Evolutionary conservation across 345 rosid species (phyloP), one percentile per base, ranked within the genome.

Genomic region (Cardamine resedifolia): DNA sequence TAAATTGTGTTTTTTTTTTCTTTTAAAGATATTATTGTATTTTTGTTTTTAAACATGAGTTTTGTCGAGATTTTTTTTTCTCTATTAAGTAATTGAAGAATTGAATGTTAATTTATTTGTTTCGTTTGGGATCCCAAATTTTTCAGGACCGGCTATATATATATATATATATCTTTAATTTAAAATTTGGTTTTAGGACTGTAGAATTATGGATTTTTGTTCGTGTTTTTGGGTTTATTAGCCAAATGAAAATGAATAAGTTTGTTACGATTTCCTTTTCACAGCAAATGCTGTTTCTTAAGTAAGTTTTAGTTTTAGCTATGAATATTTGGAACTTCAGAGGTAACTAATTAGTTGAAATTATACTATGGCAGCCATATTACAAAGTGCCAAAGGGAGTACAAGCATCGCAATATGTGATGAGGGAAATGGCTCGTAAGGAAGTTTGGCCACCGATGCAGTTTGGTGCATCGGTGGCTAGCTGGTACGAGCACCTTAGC

Each of bases 401-500:
- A 36, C 81, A 76, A 20, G 84, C 86, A 2, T 83, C 96, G 2
- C 96, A 88, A 52, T 85, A 91, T 45, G 88, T 90, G 33, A 87
- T 95, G 97, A 80, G 85, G 56, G 84, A 66, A 73, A 59, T 91
- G 44, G 96, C 98, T 4, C 98, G 96, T 6, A 71, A 93, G 77
- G 83, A 82, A 4, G 86, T 95, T 28, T 95, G 99, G 97, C 99
- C 99, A 34, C 76, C 76, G 7, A 86, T 91, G 67, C 81, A 87
- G 12, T 91, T 95, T 38, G 96, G 94, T n/a, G 85, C 97, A 26
- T 95, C 99, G 6, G 58, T 95, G 3, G 89, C 83, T 18, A 85
- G 91, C 73, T 90, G 98, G 98, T 95, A 95, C 50, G 99, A 95
- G 83, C 99, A 95, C 77, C 63, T 95, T 52, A 70, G 83, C 23